Percentiles rank a stretch among this genome's conserved stretches.
These are phyloP conservation scores for Penicillium aurantiogriseum DNA, from an alignment of 2,329 filamentous ascomycete species.

Conservation along the genomic window DNA sequence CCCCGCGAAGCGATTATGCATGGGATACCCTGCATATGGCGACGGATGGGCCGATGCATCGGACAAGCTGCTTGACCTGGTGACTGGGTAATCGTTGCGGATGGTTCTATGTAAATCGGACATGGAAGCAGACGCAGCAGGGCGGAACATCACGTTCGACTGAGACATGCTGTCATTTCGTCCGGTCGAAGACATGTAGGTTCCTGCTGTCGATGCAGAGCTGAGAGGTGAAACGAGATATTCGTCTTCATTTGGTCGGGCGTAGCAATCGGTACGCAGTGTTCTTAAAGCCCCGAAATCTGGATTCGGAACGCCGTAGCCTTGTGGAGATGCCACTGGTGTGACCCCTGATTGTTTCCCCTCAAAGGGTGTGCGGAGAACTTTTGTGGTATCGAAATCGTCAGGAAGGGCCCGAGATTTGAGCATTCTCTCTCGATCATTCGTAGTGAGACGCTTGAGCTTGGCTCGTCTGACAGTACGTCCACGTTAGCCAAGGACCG, in stretches of 20 bases:
- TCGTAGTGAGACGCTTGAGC: slow-evolving; percentile 59
- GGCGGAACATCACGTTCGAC: slow-evolving; percentile 27
- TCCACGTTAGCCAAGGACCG: background rate
- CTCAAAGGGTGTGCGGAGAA: slow-evolving; percentile 55
- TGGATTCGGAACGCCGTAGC: slow-evolving; percentile 40
- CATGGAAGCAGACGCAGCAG: slow-evolving; percentile 26
- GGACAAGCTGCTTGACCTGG: slow-evolving; percentile 39
- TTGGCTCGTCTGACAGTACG: slow-evolving; percentile 53
- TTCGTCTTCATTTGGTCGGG: slow-evolving; percentile 37
- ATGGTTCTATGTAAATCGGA: slow-evolving; percentile 31
- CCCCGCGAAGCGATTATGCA: slow-evolving; percentile 29
- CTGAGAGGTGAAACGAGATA: slow-evolving; percentile 40
- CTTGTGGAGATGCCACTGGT: slow-evolving; percentile 48
- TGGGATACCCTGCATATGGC: slow-evolving; percentile 27
- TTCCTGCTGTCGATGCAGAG: slow-evolving; percentile 36
- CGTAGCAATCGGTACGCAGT: slow-evolving; percentile 36
- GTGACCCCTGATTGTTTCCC: slow-evolving; percentile 48
- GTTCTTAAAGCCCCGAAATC: slow-evolving; percentile 34
- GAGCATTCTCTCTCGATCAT: slow-evolving; percentile 62
- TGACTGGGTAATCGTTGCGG: slow-evolving; percentile 29
- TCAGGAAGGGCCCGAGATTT: slow-evolving; percentile 59
- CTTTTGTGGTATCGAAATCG: slow-evolving; percentile 60
- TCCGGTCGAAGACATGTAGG: slow-evolving; percentile 35
- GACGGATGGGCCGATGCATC: slow-evolving; percentile 30
- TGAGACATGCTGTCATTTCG: slow-evolving; percentile 30